Conservation (phyloP, 129 eudicot species). For the Tagetes erecta region DNA sequence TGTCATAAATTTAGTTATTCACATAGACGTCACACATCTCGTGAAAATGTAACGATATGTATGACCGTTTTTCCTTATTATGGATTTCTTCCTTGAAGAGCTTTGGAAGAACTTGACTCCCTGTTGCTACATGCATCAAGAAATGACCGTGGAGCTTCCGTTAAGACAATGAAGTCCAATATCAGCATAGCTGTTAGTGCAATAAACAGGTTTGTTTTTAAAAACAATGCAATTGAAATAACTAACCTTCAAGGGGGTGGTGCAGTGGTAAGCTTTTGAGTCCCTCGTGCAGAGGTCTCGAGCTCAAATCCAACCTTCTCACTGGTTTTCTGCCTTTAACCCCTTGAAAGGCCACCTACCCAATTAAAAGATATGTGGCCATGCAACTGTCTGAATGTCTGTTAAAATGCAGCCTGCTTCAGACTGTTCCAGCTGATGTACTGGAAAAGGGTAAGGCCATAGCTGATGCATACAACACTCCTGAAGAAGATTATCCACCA, state of each 20-base stretch:
- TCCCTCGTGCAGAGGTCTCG: background rate
- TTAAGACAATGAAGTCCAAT: conserved; percentile 65
- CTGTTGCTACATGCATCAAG: conserved; percentile 78
- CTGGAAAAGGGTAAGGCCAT: conserved; percentile 73
- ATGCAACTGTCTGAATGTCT: background rate
- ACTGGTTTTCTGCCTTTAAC: too few species aligned
- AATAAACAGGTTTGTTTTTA: conserved; percentile 57
- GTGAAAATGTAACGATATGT: background rate
- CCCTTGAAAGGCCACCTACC: too few species aligned
- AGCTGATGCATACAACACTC: conserved; percentile 71
- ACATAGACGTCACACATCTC: background rate
- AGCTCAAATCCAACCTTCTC: too few species aligned
- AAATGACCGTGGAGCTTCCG: conserved; percentile 56
- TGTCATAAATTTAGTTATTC: background rate
- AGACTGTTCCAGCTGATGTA: conserved; percentile 76
- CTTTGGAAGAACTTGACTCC: conserved; percentile 89
- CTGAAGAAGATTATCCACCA: conserved; percentile 45
- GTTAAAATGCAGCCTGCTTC: conserved; percentile 55
- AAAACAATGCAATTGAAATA: background rate
- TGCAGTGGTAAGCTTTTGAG: background rate
- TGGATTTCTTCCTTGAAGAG: conserved; percentile 45
- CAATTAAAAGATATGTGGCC: background rate
- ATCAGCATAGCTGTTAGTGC: conserved; percentile 64
- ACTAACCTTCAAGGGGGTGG: background rate
- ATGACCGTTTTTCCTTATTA: background rate